These are phyloP conservation scores for Gossypium davidsonii DNA, from an alignment of 441 rosid species.

Conservation along the genomic window DNA sequence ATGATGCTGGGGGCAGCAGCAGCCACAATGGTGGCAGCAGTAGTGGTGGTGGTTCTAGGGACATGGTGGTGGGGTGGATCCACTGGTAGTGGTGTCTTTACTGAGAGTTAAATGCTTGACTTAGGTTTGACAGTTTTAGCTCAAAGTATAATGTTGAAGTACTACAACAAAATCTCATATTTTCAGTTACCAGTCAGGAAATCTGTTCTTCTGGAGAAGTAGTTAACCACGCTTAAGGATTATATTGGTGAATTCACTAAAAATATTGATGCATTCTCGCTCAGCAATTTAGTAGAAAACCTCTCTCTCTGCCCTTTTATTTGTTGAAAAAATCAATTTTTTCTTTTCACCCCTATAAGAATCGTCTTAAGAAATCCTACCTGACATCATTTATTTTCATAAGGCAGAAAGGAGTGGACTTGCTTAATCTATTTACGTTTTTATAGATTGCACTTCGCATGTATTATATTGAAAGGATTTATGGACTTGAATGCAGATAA, in stretches of 20 bases:
- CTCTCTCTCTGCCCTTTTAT: neutral
- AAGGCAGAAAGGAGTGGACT: neutral
- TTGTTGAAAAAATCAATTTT: neutral
- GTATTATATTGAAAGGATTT: conserved; percentile 7
- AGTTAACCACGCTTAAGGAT: neutral
- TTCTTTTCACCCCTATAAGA: neutral
- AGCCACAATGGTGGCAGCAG: conserved; percentile 57
- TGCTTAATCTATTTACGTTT: neutral
- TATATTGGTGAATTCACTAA: conserved; percentile 9
- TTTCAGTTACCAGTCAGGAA: neutral
- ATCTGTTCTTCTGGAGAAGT: conserved; percentile 4
- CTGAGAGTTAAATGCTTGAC: conserved; percentile 46
- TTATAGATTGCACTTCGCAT: neutral
- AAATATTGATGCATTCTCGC: neutral
- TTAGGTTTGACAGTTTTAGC: conserved; percentile 62
- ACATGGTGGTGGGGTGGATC: conserved; percentile 74
- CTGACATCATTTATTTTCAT: neutral
- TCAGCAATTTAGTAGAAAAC: neutral
- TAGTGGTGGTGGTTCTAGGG: conserved; percentile 72
- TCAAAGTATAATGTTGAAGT: conserved; percentile 21
- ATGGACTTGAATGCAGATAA: neutral
- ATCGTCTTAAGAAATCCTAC: neutral
- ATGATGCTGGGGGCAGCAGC: conserved; percentile 58
- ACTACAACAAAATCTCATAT: conserved; percentile 10
- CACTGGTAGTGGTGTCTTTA: conserved; percentile 67